These are phyloP conservation scores for Kondoa subrosea DNA, from an alignment of 768 basidiomycete species.

Conservation along the genomic window DNA sequence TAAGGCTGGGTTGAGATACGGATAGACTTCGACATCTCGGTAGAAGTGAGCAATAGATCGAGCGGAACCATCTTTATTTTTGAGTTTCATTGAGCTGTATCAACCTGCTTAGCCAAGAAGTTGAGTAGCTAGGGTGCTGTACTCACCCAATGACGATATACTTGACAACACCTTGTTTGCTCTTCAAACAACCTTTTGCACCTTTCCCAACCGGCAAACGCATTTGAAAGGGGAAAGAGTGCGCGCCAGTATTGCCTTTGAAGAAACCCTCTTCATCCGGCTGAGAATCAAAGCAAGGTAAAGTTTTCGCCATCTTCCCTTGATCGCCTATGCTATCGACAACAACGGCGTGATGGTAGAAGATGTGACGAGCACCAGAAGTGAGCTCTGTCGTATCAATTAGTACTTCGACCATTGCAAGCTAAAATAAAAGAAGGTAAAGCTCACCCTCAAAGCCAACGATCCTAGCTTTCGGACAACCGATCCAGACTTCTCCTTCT, in stretches of 20 bases:
- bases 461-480: conserved; percentile 59
- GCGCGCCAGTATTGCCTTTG: conserved; percentile 47
- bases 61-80: conserved; percentile 44
- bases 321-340: conserved; percentile 39
- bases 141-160: conserved; percentile 69
- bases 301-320: conserved; percentile 37
- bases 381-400: conserved; percentile 31
- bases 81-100: conserved; percentile 54
- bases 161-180: conserved; percentile 49
- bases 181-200: conserved; percentile 43
- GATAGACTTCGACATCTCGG: conserved; percentile 62
- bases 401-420: not conserved
- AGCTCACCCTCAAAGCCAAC: conserved; percentile 64
- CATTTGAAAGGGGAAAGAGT: conserved; percentile 57
- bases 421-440: not conserved
- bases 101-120: not conserved
- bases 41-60: conserved; percentile 80
- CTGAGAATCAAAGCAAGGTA: conserved; percentile 19
- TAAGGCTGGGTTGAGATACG: conserved; percentile 46
- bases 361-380: conserved; percentile 47
- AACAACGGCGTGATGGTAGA: conserved; percentile 55
- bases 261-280: conserved; percentile 49
- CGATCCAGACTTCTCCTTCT: conserved; percentile 49
- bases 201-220: conserved; percentile 44
- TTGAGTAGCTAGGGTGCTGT: too few relatives aligned